Conservation (phyloP, 2,329 filamentous ascomycete genomes). For the Amesomyces nigricolor region DNA sequence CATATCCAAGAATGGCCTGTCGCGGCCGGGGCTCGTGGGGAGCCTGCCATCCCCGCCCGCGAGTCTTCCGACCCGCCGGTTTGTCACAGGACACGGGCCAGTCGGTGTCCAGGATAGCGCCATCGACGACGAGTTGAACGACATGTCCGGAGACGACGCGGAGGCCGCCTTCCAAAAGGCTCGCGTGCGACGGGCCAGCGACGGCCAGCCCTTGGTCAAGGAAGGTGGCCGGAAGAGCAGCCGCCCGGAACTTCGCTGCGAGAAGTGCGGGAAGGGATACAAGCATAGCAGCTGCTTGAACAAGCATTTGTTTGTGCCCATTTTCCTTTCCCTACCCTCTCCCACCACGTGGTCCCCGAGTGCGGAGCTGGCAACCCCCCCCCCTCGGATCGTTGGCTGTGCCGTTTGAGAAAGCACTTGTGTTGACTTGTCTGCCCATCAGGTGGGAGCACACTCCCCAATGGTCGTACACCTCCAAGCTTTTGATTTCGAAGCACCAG, state of each 20-base stretch:
- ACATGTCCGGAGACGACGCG: constrained; percentile 52
- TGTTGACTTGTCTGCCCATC: constrained; percentile 42
- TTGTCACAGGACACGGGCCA: constrained; percentile 44
- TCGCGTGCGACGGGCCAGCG: constrained; percentile 64
- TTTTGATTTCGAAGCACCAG: constrained; percentile 98
- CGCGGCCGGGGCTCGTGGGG: constrained; percentile 47
- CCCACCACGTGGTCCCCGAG: constrained; percentile 38
- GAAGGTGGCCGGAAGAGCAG: constrained; percentile 68
- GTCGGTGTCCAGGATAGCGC: constrained; percentile 52
- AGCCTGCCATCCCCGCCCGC: constrained; percentile 61
- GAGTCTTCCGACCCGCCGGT: constrained; percentile 58
- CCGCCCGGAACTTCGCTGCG: constrained; percentile 84
- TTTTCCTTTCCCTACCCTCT: constrained; percentile 37
- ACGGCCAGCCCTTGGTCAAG: constrained; percentile 77
- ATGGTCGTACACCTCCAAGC: constrained; percentile 94
- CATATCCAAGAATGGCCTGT: constrained; percentile 58
- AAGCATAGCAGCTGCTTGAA: constrained; percentile 99
- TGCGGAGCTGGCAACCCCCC: constrained; percentile 18
- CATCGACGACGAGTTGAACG: constrained; percentile 62
- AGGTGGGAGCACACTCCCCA: constrained; percentile 99
- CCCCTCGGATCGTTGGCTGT: constrained; percentile 14
- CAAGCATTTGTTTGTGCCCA: constrained; percentile 96
- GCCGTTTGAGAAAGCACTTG: constrained; percentile 16
- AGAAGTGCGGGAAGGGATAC: constrained; percentile 98
- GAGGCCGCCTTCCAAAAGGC: constrained; percentile 44